A percentile compares a stretch with the other conserved stretches of the same genome.
Conservation (phyloP, 192 early-diverging fungal genomes). For the Dispira simplex region DNA sequence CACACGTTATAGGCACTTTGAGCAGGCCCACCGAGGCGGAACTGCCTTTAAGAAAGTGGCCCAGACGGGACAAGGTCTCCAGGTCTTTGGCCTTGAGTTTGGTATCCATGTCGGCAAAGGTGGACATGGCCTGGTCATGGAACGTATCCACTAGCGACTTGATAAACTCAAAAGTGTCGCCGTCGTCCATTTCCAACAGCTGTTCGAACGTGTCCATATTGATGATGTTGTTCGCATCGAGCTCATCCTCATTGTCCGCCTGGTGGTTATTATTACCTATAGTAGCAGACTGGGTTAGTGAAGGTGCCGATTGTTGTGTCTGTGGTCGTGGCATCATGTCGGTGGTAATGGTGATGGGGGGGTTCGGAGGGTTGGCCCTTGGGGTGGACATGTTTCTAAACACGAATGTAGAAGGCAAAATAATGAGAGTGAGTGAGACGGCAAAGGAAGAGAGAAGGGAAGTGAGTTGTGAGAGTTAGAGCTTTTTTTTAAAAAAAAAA, state of each 20-base stretch:
- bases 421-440: too few relatives aligned
- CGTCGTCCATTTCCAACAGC: conserved; percentile 85
- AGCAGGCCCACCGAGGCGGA: conserved; percentile 72
- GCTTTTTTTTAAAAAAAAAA: too few relatives aligned
- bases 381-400: too few relatives aligned
- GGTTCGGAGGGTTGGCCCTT: too few relatives aligned
- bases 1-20: conserved; percentile 67
- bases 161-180: conserved; percentile 53
- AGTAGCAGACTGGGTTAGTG: too few relatives aligned
- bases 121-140: conserved; percentile 69
- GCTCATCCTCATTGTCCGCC: conserved; percentile 25
- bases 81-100: conserved; percentile 50
- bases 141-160: conserved; percentile 58
- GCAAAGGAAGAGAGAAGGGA: too few relatives aligned
- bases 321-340: too few relatives aligned
- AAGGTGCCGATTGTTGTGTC: too few relatives aligned
- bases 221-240: conserved; percentile 40
- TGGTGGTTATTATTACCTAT: too few relatives aligned
- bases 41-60: conserved; percentile 87
- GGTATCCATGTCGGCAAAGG: conserved; percentile 58
- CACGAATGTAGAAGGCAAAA: too few relatives aligned
- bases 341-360: too few relatives aligned
- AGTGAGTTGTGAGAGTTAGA: too few relatives aligned
- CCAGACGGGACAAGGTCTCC: conserved; percentile 51
- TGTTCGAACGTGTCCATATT: conserved; percentile 77